Evolutionary conservation across 306 rosid genomes (phyloP).

Genomic region (Casuarina equisetifolia): DNA sequence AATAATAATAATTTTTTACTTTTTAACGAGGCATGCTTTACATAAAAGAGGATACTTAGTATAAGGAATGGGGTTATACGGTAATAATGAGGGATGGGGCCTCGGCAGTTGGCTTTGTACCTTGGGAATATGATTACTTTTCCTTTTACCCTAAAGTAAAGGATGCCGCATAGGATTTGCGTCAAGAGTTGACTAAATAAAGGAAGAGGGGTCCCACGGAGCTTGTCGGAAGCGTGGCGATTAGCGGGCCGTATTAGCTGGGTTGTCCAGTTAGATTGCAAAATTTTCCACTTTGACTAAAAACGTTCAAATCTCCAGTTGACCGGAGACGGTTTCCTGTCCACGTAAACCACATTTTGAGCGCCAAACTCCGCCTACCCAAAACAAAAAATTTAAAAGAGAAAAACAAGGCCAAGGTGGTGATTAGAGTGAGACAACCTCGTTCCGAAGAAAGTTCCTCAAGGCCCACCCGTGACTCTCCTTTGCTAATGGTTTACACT

Average conservation of each 20-base stretch:
- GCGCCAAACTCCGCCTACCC: neutral
- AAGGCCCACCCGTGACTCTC: no score
- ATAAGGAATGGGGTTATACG: no score
- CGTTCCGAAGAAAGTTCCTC: no score
- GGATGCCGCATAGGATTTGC: conserved; percentile 12
- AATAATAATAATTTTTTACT: no score
- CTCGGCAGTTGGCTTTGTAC: neutral
- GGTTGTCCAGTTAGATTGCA: neutral
- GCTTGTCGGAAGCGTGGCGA: conserved; percentile 26
- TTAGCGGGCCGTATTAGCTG: neutral
- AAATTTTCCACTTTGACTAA: conserved; percentile 5
- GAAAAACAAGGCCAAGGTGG: no score
- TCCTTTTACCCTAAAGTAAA: neutral
- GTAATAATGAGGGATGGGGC: neutral
- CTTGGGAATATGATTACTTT: conserved; percentile 9
- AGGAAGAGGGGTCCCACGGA: conserved; percentile 19
- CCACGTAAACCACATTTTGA: neutral
- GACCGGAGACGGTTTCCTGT: neutral
- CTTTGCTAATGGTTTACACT: no score
- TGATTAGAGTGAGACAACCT: no score
- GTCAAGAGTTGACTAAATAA: conserved; percentile 37
- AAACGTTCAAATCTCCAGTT: conserved; percentile 8
- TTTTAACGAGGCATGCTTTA: no score
- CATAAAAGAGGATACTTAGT: no score
- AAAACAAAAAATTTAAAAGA: no score